Evolutionary conservation across 108 stramenopile species (phyloP), one percentile per base, ranked within the genome.

Genomic region (Parmales sp.): DNA sequence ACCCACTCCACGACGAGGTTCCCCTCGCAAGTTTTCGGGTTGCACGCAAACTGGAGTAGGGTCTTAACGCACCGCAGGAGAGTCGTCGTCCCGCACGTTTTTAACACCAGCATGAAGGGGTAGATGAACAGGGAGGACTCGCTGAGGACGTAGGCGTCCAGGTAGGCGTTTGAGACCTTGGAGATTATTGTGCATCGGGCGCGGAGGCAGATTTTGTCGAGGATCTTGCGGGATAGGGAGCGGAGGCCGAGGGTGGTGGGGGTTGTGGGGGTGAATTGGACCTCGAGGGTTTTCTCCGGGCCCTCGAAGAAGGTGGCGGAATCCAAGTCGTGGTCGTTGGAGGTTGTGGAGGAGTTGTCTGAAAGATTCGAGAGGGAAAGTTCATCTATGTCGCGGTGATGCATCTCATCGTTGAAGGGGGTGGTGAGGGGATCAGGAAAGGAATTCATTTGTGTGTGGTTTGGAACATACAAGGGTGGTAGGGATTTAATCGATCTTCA

Each of bases 1-100:
- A 99, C 79, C 99, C 99, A 99, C 72, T 97, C 94, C 50, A 99
- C 83, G 68, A 95, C 94, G 39, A 98, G 70, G 6, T 93, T 95
- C 26, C 95, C 79, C 34, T 76, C 72, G 29, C 80, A 76, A 19
- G 13, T 23, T 4, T 4, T 64, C 13, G 7, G 4, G 41, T 37
- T 63, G 0, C 34, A 38, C 7, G 95, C 96, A 7, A 89, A 67
- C 39, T 98, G 87, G 76, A 99, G 85, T 45, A 99, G 78, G 18
- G 79, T 74, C 29, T 88, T 85, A 29, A 99, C 87, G 80, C 95
- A 97, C 31, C 95, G 92, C 28, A 99, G 83, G 29, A 99, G 88
- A 11, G 99, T 99, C 29, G 99, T 99, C 39, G 97, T 98, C 18
- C 99, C 99, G 73, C 99, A 99, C n/a, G 99, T 99, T 83, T 99